Base-by-base conservation (phyloP, 176 grass and related monocot species). In the Hordeum marinum region DNA sequence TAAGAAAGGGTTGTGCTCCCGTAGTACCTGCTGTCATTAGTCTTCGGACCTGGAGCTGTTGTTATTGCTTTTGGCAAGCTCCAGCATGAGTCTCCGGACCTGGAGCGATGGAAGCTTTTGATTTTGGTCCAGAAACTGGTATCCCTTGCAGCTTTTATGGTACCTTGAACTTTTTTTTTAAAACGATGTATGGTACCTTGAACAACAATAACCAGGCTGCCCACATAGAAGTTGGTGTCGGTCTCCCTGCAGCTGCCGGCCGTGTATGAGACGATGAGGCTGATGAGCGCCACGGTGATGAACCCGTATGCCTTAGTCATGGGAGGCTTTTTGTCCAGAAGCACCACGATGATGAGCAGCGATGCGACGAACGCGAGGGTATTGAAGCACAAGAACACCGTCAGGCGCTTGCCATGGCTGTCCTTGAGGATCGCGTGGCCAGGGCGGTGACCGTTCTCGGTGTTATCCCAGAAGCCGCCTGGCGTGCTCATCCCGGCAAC, bases 381-480 rank as follows among this genome's bases (percentile, higher is more conserved):
- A 40, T 88, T 88, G 86, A 37, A 88, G 80, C 13, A 3, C 39
- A 88, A 48, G 73, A 88, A 88, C 0, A 66, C 86, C 7, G 45
- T 78, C 5, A 88, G n/a, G 39, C 86, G 63, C 9, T 14, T 20
- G 14, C 13, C 17, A 4, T 87, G 68, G 58, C 4, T 0, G 0
- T 20, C 85, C 68, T 11, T 40, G 68, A 87, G 85, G 0, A 81
- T 27, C 0, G 85, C 34, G 3, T 57, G 7, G 45, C 85, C 85
- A 0, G 85, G 34, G 8, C 0, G 0, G 61, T 68, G 62, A 18
- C 12, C 2, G 6, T 21, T 52, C 2, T 58, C 36, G 20, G 3
- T 0, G 27, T 45, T 18, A 11, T 83, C 72, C 79, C 80, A 77
- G 72, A 83, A 88, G 12, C 80, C 80, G 6, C 86, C 82, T 0